phyloP scores from a whole-genome alignment of 2,329 filamentous ascomycete species.

The Phoma sp. region DNA sequence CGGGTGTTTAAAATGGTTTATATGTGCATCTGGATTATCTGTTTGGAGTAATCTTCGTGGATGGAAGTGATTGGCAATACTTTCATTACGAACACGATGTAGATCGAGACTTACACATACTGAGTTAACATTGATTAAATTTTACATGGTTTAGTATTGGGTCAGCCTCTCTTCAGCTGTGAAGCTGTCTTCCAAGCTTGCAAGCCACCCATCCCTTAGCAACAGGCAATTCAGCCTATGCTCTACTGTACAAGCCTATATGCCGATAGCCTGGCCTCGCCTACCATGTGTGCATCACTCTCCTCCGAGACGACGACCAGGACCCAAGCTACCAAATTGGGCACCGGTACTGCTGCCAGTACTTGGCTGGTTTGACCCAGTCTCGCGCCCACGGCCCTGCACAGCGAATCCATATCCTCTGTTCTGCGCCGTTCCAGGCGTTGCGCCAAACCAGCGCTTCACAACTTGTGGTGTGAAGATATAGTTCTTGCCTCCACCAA shows the following conservation, averaged over 20 bases:
- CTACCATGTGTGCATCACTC: slow-evolving; percentile 4
- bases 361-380: slow-evolving; percentile 23
- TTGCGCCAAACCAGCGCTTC: slow-evolving; percentile 68
- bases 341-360: slow-evolving; percentile 39
- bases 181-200: neutral
- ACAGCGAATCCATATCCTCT: slow-evolving; percentile 71
- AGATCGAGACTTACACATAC: too few species aligned
- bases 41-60: too few species aligned
- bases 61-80: too few species aligned
- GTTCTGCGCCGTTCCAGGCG: slow-evolving; percentile 52
- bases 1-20: too few species aligned
- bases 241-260: neutral
- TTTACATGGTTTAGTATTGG: neutral
- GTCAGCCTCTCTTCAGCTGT: neutral
- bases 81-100: too few species aligned
- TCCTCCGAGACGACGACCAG: slow-evolving; percentile 42
- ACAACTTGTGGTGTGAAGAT: slow-evolving; percentile 78
- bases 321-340: slow-evolving; percentile 35
- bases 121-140: too few species aligned
- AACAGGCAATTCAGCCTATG: neutral
- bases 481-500: slow-evolving; percentile 81
- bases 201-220: neutral
- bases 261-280: neutral
- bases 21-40: too few species aligned
- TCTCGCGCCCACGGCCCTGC: slow-evolving; percentile 40